Evolutionary conservation across 2,329 filamentous ascomycete genomes (phyloP).

Genomic region (Calcarisporium arbuscula): DNA sequence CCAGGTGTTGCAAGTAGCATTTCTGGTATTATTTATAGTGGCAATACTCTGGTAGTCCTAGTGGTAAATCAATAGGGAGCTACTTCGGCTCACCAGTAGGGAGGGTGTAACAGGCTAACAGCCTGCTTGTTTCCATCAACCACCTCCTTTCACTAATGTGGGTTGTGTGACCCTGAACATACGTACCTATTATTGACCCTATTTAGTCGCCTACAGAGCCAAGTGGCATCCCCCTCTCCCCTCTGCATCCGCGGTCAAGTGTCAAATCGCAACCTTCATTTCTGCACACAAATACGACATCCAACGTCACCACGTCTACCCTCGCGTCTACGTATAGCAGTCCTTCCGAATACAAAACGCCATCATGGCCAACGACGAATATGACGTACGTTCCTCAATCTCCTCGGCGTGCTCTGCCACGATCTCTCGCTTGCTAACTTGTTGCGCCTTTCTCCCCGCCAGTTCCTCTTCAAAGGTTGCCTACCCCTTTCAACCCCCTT

Average conservation of each 20-base stretch:
- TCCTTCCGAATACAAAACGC: constrained; percentile 18
- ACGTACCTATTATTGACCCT: no score
- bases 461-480: constrained; percentile 99
- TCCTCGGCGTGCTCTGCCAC: constrained; percentile 12
- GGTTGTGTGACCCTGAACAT: no score
- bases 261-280: constrained; percentile 6
- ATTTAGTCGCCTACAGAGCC: no score
- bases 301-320: background rate
- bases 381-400: constrained; percentile 69
- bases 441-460: constrained; percentile 18
- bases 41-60: no score
- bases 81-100: no score
- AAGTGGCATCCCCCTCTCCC: constrained; percentile 12
- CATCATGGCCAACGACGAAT: constrained; percentile 99
- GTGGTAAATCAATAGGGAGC: no score
- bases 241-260: constrained; percentile 12
- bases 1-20: no score
- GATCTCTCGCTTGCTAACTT: constrained; percentile 24
- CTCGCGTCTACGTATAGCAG: no score
- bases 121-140: no score
- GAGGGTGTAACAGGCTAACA: no score
- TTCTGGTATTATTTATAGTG: no score
- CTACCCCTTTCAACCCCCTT: constrained; percentile 19
- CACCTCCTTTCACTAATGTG: no score
- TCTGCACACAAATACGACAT: constrained; percentile 2